Conservation (phyloP, 2,329 filamentous ascomycete genomes). For the Stachybotrys chartarum region DNA sequence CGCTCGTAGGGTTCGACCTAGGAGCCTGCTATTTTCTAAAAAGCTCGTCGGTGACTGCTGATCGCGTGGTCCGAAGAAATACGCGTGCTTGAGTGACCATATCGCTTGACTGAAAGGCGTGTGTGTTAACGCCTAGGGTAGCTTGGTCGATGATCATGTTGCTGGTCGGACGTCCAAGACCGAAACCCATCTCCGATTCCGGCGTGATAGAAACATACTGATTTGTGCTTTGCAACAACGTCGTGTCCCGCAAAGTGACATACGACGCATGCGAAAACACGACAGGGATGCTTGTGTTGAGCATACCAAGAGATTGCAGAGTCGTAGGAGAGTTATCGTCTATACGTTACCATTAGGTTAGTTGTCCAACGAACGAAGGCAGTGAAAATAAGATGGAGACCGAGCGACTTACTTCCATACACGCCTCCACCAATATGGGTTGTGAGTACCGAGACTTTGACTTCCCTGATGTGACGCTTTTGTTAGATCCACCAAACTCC, state of each 20-base stretch:
- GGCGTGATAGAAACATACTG: not conserved
- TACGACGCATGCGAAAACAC: not conserved
- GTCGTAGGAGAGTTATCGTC: not conserved
- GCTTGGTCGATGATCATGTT: slow-evolving; percentile 35
- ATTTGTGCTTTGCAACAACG: not conserved
- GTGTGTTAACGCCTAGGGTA: slow-evolving; percentile 40
- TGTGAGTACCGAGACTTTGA: too few species aligned
- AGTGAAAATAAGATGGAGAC: not conserved
- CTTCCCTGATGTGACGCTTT: too few species aligned
- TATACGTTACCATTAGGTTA: not conserved
- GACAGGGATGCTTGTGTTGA: not conserved
- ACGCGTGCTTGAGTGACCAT: slow-evolving; percentile 40
- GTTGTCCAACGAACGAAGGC: not conserved
- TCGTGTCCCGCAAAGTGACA: not conserved
- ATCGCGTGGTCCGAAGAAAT: slow-evolving; percentile 39
- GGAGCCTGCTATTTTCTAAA: slow-evolving; percentile 15
- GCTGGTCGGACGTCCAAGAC: not conserved
- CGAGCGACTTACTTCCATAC: not conserved
- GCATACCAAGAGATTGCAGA: not conserved
- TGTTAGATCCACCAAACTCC: too few species aligned
- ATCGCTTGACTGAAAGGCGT: slow-evolving; percentile 38
- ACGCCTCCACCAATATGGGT: not conserved
- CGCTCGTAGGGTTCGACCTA: slow-evolving; percentile 37
- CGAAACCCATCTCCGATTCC: not conserved
- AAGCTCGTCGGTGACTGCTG: slow-evolving; percentile 25